Base-by-base conservation (phyloP, 2,329 filamentous ascomycete species). In the Ascochyta viciae-villosae region DNA sequence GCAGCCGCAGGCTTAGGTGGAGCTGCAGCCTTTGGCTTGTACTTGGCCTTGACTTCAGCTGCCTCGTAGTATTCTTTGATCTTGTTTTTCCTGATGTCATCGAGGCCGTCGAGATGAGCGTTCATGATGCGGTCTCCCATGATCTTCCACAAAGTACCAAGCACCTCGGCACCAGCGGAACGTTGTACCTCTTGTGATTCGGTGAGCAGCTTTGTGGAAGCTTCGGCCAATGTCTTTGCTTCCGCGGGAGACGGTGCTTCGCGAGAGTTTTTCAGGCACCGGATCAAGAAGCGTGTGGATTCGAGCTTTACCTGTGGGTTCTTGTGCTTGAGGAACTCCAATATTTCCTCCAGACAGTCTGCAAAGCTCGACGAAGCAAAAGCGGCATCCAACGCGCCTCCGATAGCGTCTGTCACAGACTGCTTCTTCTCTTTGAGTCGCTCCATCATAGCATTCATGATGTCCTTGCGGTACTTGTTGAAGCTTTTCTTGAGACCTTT, bases 281-380 rank as follows among this genome's bases (percentile, higher is more conserved):
- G 86, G 45, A 96, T 89, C n/a, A 99, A 81, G 68, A 99, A 98
- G 61, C 91, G 92, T 78, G 96, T 89, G 0, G 92, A 96, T 58
- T 96, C 93, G 67, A 97, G 91, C 78, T 99, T 99, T 61, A 99
- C 91, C 71, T 97, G 93, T 0, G 95, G 95, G 72, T 99, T 99
- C 78, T 99, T 99, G 83, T 96, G 91, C 64, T 87, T 88, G 29
- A 98, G 78, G 63, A 89, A 96, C 54, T 95, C 85, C 0, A 91
- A 77, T 7, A 92, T 96, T 60, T 99, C 95, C 71, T 96, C 92
- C n/a, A 98, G 78, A 65, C 91, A 95, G 0, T 99, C 96, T 3
- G 87, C 84, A 27, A 99, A 79, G 62, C 82, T 86, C 0, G 92
- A 93, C 0, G 85, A 80, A 4, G 76, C 71, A 69, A 89, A 88